These are phyloP conservation scores for Solanum phureja DNA, from an alignment of 257 asterid species.

Conservation along the genomic window DNA sequence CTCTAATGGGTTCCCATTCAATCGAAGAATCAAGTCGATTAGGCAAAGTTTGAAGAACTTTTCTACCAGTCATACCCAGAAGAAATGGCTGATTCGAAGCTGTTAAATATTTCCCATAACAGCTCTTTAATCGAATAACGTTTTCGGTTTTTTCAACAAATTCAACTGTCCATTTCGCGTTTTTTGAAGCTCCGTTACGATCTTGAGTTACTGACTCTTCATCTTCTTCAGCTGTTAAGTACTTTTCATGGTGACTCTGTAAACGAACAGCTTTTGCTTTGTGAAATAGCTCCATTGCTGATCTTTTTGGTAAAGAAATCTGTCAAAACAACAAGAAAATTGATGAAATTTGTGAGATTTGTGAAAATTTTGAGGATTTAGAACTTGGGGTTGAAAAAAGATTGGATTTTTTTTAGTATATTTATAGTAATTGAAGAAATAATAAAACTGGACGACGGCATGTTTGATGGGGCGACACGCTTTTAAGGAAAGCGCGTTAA, in stretches of 20 bases:
- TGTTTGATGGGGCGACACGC: neutral
- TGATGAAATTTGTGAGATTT: too few species aligned
- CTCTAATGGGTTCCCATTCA: slow-evolving; percentile 90
- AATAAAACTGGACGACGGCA: slow-evolving; percentile 1
- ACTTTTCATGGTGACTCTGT: slow-evolving; percentile 19
- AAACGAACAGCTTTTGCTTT: slow-evolving; percentile 31
- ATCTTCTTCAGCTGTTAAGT: slow-evolving; percentile 32
- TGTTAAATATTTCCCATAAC: slow-evolving; percentile 24
- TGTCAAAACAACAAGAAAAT: neutral
- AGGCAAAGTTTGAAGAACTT: slow-evolving; percentile 61
- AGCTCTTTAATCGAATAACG: slow-evolving; percentile 30
- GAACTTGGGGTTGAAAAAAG: neutral
- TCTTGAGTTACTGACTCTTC: slow-evolving; percentile 28
- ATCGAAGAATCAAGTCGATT: slow-evolving; percentile 67
- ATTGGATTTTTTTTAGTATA: neutral
- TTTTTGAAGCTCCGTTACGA: slow-evolving; percentile 23
- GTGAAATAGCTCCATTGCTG: slow-evolving; percentile 29
- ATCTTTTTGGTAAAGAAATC: neutral
- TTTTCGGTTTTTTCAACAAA: slow-evolving; percentile 10
- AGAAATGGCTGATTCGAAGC: slow-evolving; percentile 37
- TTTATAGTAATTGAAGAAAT: neutral
- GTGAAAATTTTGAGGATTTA: neutral
- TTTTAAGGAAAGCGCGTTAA: neutral
- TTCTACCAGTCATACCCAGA: slow-evolving; percentile 74
- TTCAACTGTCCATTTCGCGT: slow-evolving; percentile 30